Evolutionary conservation across 1,139 yeast species (phyloP).

Genomic region (Meyerozyma smithsonii): DNA sequence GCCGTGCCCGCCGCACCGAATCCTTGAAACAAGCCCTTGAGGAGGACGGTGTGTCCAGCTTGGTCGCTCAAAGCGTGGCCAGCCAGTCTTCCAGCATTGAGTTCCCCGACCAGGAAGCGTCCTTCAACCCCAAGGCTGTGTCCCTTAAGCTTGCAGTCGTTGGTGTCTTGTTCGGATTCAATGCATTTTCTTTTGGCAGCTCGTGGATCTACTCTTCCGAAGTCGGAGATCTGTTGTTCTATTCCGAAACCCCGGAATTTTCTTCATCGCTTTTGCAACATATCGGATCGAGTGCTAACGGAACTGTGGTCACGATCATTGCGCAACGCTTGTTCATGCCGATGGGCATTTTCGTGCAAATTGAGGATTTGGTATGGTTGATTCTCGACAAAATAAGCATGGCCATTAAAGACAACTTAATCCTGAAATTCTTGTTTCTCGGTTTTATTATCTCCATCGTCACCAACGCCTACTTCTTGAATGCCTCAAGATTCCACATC

Average conservation of each 20-base stretch:
- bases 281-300: conserved; percentile 39
- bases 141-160: conserved; percentile 65
- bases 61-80: conserved; percentile 56
- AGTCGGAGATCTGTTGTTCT: conserved; percentile 19
- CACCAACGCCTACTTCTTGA: conserved; percentile 78
- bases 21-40: conserved; percentile 78
- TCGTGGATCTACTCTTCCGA: conserved; percentile 59
- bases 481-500: conserved; percentile 62
- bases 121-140: conserved; percentile 28
- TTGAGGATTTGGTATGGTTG: conserved; percentile 59
- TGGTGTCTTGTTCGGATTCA: conserved; percentile 64
- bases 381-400: conserved; percentile 54
- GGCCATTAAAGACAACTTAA: conserved; percentile 78
- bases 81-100: conserved; percentile 57
- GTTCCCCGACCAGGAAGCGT: conserved; percentile 27
- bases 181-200: conserved; percentile 70
- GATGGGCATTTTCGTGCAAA: conserved; percentile 53
- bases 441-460: conserved; percentile 73
- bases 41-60: conserved; percentile 85
- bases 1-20: conserved; percentile 81
- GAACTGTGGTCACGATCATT: conserved; percentile 61
- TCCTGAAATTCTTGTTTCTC: conserved; percentile 73
- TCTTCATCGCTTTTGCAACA: conserved; percentile 39
- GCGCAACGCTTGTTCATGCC: conserved; percentile 71
- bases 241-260: conserved; percentile 30